Percentiles rank a stretch among this genome's conserved stretches.
These are phyloP conservation scores for Paraphoma chrysanthemicola DNA, from an alignment of 2,329 filamentous ascomycete genomes.

Conservation along the genomic window DNA sequence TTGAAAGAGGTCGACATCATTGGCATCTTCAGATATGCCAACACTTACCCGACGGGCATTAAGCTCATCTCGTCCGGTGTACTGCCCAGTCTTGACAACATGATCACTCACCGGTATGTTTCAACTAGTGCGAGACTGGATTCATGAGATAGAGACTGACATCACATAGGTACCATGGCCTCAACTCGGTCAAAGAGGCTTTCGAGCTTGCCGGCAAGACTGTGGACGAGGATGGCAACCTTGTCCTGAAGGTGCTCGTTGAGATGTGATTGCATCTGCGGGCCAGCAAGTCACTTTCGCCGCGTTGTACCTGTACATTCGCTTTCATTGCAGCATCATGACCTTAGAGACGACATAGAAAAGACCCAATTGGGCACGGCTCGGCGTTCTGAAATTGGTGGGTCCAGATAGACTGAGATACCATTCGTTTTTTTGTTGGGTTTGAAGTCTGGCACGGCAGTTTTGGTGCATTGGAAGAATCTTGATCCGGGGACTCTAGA, in stretches of 20 bases:
- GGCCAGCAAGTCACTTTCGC: not conserved
- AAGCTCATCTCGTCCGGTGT: constrained; percentile 59
- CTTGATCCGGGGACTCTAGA: not conserved
- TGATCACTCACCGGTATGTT: constrained; percentile 56
- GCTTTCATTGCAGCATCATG: constrained; percentile 4
- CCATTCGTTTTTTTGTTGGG: constrained; percentile 14
- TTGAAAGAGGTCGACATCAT: constrained; percentile 64
- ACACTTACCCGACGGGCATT: constrained; percentile 63
- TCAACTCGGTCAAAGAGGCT: constrained; percentile 58
- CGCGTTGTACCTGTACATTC: constrained; percentile 4
- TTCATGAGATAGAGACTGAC: not conserved
- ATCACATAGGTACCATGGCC: constrained; percentile 46
- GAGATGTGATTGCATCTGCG: constrained; percentile 28
- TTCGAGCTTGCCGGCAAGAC: constrained; percentile 60
- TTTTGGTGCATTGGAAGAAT: not conserved
- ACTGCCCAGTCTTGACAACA: constrained; percentile 57
- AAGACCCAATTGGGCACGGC: constrained; percentile 2
- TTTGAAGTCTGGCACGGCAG: constrained; percentile 6
- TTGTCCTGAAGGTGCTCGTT: constrained; percentile 60
- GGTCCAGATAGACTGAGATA: constrained; percentile 18
- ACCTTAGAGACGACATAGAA: constrained; percentile 16
- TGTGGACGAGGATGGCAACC: constrained; percentile 58
- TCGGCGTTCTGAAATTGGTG: constrained; percentile 16
- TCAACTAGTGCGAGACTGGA: too few relatives aligned
- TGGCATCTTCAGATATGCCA: constrained; percentile 64